A percentile compares a stretch with the other conserved stretches of the same genome.
Conservation (phyloP, 345 rosid species). For the Brassica cretica region DNA sequence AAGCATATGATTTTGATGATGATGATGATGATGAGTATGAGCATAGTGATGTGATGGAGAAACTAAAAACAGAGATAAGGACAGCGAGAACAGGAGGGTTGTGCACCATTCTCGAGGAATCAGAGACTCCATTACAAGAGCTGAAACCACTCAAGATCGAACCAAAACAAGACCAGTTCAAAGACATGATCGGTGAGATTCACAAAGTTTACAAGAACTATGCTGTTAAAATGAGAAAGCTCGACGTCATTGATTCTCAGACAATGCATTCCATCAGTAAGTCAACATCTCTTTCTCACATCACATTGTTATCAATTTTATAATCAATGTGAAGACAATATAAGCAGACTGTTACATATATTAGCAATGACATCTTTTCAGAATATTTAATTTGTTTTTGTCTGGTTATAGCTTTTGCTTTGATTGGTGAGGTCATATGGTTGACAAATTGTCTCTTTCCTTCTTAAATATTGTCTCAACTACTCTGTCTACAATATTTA, state of each 20-base stretch:
- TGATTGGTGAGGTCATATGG: slow-evolving; percentile 13
- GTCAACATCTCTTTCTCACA: slow-evolving; percentile 29
- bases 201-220: slow-evolving; percentile 70
- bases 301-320: no score
- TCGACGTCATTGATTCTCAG: slow-evolving; percentile 73
- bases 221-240: slow-evolving; percentile 64
- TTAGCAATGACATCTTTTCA: slow-evolving; percentile 17
- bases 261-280: slow-evolving; percentile 72
- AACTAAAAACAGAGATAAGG: slow-evolving; percentile 59
- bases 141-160: slow-evolving; percentile 62
- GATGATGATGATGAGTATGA: slow-evolving; percentile 43
- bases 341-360: not conserved
- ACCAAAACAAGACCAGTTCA: slow-evolving; percentile 46
- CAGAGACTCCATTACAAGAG: slow-evolving; percentile 51
- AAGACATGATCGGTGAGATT: slow-evolving; percentile 51
- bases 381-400: not conserved
- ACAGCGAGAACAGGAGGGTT: slow-evolving; percentile 76
- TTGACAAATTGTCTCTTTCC: slow-evolving; percentile 21
- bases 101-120: slow-evolving; percentile 77
- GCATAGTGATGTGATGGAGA: slow-evolving; percentile 59
- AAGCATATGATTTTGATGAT: slow-evolving; percentile 34
- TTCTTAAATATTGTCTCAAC: slow-evolving; percentile 26
- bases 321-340: no score
- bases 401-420: slow-evolving; percentile 15
- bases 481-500: not conserved